phyloP scores from a whole-genome alignment of 2,329 filamentous ascomycete genomes.

The Orbilia javanica region DNA sequence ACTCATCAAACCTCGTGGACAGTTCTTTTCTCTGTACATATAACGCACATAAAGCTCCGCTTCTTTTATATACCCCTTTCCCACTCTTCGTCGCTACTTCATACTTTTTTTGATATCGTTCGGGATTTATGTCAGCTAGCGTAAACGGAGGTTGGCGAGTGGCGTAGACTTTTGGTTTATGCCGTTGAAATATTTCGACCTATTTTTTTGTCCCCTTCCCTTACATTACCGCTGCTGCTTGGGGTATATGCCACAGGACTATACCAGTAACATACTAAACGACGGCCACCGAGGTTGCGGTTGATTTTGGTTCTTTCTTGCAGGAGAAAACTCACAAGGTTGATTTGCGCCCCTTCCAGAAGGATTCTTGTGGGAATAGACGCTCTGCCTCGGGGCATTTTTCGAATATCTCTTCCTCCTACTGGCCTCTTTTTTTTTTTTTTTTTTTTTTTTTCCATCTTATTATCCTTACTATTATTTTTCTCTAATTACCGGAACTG shows the following conservation, averaged over 20 bases:
- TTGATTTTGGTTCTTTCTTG: background rate
- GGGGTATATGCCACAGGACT: background rate
- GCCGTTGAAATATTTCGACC: slow-evolving; percentile 27
- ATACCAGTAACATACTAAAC: background rate
- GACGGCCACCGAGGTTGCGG: background rate
- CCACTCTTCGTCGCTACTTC: slow-evolving; percentile 37
- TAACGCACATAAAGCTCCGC: slow-evolving; percentile 27
- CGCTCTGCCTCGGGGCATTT: slow-evolving; percentile 13
- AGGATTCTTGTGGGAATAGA: background rate
- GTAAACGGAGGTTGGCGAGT: slow-evolving; percentile 57
- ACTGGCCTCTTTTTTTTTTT: background rate
- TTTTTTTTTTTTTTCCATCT: background rate
- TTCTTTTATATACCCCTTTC: slow-evolving; percentile 42
- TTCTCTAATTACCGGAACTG: background rate
- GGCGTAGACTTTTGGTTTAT: slow-evolving; percentile 35
- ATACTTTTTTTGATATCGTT: slow-evolving; percentile 55
- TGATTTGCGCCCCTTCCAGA: slow-evolving; percentile 22
- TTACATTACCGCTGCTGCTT: slow-evolving; percentile 8
- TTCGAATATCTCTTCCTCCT: background rate
- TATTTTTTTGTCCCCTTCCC: background rate
- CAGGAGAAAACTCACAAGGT: background rate
- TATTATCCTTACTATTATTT: background rate
- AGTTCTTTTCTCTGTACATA: slow-evolving; percentile 18
- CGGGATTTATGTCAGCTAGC: slow-evolving; percentile 57
- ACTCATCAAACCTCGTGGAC: slow-evolving; percentile 48